A percentile compares a stretch with the other conserved stretches of the same genome.
phyloP scores from a whole-genome alignment of 805 yeast genomes.

The Saccharomycopsis microspora region DNA sequence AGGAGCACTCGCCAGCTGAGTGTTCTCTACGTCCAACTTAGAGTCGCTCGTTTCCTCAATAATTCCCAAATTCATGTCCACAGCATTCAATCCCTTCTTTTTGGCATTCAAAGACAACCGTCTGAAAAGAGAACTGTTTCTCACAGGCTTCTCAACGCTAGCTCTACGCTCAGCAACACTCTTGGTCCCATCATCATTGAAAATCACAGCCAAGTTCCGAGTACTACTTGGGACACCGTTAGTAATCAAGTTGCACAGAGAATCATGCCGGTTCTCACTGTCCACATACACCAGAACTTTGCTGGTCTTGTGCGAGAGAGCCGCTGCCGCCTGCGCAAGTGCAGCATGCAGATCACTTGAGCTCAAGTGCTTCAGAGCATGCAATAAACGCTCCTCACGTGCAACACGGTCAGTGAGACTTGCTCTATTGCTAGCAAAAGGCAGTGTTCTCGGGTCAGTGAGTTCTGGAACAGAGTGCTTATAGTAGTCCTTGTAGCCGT shows the following conservation, averaged over 20 bases:
- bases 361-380: not conserved
- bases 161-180: not conserved
- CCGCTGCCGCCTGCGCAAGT: conserved; percentile 1
- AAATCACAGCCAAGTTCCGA: conserved; percentile 4
- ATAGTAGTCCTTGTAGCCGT: conserved; percentile 11
- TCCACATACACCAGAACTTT: conserved; percentile 9
- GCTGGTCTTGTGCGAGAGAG: not conserved
- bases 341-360: conserved; percentile 2
- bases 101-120: conserved; percentile 7
- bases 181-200: not conserved
- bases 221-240: conserved; percentile 13
- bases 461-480: conserved; percentile 10
- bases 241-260: conserved; percentile 15
- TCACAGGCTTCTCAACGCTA: not conserved
- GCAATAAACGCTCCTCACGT: conserved; percentile 4
- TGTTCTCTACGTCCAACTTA: not conserved
- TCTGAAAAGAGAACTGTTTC: conserved; percentile 12
- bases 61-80: not conserved
- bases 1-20: not conserved
- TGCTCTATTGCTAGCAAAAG: conserved; percentile 3
- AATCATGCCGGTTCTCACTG: conserved; percentile 5
- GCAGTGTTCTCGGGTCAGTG: conserved; percentile 9
- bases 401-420: conserved; percentile 5
- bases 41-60: not conserved
- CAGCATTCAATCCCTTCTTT: not conserved